Evolutionary conservation across 2,329 filamentous ascomycete species (phyloP), one percentile per base, ranked within the genome.

Genomic region (Epichloe gansuensis): DNA sequence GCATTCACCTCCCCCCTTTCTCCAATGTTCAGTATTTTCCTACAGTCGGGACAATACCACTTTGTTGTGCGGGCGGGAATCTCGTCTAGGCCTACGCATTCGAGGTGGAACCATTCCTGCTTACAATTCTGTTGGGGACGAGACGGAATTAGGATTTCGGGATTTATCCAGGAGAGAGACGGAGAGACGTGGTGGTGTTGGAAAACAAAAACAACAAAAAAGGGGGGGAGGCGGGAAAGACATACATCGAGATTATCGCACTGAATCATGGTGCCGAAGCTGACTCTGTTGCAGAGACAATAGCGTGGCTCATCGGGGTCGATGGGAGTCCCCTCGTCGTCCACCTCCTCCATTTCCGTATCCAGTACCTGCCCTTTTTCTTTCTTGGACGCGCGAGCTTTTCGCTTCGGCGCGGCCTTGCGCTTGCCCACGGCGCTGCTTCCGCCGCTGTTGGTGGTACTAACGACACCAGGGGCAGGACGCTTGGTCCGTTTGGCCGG

Each of bases 1-100:
- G 77, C 78, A 54, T 67, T 82, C 11, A 82, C 77, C 60, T 83
- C 78, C 3, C 80, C 80, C 65, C 74, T 79, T 66, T 81, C 78
- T 5, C 80, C 80, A 58, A 83, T 80, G 47, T 80, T 79, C 35
- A 84, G 67, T 34, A 75, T 68, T 55, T 78, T 76, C 41, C 82
- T 73, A 62, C 87, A 93, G 48, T 88, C 81, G 1, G 85, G 85
- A 66, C 87, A 93, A 61, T 89, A 93, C 87, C 87, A 93, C 66
- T 89, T 89, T 2, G 83, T 83, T 35, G 84, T 85, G 17, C 85
- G 74, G 2, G 82, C 77, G 11, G 87, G 86, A 54, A 86, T 79
- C 25, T 82, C 75, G 11, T 74, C 72, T 36, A 93, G 71, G 5
- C 76, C 81, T 5, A 93, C 84, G 61, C 87, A 93, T 56, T 82